Evolutionary conservation across 257 asterid species (phyloP).

Genomic region (Verbascum thapsus): DNA sequence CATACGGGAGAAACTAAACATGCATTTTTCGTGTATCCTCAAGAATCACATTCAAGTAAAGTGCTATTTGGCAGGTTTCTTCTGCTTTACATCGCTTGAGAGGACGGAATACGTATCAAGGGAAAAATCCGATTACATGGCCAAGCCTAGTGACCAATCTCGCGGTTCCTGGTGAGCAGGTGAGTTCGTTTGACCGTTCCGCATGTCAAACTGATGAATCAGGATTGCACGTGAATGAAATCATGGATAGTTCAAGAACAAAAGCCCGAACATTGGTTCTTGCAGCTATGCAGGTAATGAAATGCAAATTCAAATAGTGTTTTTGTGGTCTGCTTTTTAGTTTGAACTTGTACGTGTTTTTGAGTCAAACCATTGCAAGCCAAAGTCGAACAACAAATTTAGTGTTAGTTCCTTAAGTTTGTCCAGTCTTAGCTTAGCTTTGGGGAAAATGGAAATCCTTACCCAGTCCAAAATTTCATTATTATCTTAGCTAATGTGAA

Average conservation of each 20-base stretch:
- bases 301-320: neutral
- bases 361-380: conserved; percentile 14
- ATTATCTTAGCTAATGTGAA: no score
- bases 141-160: conserved; percentile 43
- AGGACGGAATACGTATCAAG: conserved; percentile 77
- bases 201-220: conserved; percentile 54
- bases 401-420: no score
- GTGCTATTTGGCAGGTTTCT: conserved; percentile 52
- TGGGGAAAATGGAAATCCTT: no score
- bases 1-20: conserved; percentile 19
- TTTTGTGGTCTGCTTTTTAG: conserved; percentile 1
- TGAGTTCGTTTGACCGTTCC: conserved; percentile 49
- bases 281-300: conserved; percentile 81
- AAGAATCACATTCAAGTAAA: neutral
- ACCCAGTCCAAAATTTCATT: no score
- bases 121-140: conserved; percentile 46
- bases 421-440: no score
- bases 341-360: conserved; percentile 4
- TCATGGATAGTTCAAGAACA: conserved; percentile 70
- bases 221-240: conserved; percentile 67
- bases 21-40: conserved; percentile 9
- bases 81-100: conserved; percentile 67
- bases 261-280: conserved; percentile 84
- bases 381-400: neutral
- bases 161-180: conserved; percentile 41